Evolutionary conservation across 2,329 filamentous ascomycete genomes (phyloP), one percentile per base, ranked within the genome.

Genomic region (Aspergillus sp.): DNA sequence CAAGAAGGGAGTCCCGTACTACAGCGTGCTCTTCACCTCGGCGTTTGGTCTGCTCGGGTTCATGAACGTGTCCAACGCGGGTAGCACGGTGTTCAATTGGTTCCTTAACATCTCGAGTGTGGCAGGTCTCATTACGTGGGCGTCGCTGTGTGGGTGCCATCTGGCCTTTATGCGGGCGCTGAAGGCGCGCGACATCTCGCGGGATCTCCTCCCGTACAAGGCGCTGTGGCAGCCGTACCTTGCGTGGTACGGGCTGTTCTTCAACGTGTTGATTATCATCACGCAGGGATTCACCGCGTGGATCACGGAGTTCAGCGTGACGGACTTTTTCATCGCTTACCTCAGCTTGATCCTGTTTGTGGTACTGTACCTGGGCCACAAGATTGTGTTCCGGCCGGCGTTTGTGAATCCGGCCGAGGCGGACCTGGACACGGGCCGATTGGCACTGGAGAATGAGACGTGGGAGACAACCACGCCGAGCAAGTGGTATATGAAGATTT

Each of bases 271-370:
- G 46, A 84, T 89, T 55, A 78, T 84, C 47, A 54, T 89, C 19
- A 88, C 86, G 0, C 85, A 85, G 63, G 87, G 86, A 3, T 89
- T 89, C 70, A 83, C 83, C 9, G 79, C 81, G 5, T 89, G 88
- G 64, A 84, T 89, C 38, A 73, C 72, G 1, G 55, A 40, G 7
- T 89, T 86, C 82, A 76, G 72, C 61, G 79, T 79, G 5, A 76
- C 76, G 49, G 72, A 78, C 42, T 89, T 89, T 61, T 87, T 88
- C 55, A 77, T 82, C 1, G 76, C 80, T 4, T 89, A 88, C 60
- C 67, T 87, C 61, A 85, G 83, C 57, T 63, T 88, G 52, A 82
- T 88, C 22, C 64, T 89, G 3, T 89, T 88, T 60, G 62, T 80
- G 3, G 76, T 81, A 3, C 67, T 87, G 11, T 85, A 81, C 59